Evolutionary conservation across 1,139 yeast species (phyloP).

Genomic region (Geotrichum macrosporum): DNA sequence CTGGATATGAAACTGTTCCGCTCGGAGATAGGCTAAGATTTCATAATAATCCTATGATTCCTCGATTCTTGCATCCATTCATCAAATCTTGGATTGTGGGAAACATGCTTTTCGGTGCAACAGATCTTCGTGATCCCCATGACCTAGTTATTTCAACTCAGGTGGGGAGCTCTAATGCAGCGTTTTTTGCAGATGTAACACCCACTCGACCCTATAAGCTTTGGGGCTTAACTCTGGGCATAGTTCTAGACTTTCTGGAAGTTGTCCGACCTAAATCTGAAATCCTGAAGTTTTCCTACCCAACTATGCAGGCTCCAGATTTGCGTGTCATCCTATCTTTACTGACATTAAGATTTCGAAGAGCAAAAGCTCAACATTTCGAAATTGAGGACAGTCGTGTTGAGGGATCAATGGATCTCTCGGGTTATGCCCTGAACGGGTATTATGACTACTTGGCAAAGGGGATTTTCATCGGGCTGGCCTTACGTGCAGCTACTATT

Average conservation of each 20-base stretch:
- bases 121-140: constrained; percentile 30
- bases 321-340: constrained; percentile 21
- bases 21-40: constrained; percentile 31
- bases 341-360: constrained; percentile 15
- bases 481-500: constrained; percentile 6
- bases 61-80: constrained; percentile 23
- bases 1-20: constrained; percentile 29
- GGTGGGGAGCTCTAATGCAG: neutral
- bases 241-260: constrained; percentile 37
- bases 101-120: constrained; percentile 35
- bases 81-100: constrained; percentile 32
- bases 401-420: constrained; percentile 21
- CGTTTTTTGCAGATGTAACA: constrained; percentile 9
- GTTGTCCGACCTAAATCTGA: constrained; percentile 28
- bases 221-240: constrained; percentile 41
- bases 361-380: constrained; percentile 4
- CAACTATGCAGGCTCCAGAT: constrained; percentile 28
- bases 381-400: constrained; percentile 1
- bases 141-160: constrained; percentile 16
- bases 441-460: constrained; percentile 19
- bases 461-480: constrained; percentile 14
- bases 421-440: constrained; percentile 19
- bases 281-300: constrained; percentile 19
- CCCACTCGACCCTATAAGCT: constrained; percentile 30
- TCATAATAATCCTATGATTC: constrained; percentile 24